Base-by-base conservation (phyloP, 148 eudicot genomes). In the Bassia scoparia region DNA sequence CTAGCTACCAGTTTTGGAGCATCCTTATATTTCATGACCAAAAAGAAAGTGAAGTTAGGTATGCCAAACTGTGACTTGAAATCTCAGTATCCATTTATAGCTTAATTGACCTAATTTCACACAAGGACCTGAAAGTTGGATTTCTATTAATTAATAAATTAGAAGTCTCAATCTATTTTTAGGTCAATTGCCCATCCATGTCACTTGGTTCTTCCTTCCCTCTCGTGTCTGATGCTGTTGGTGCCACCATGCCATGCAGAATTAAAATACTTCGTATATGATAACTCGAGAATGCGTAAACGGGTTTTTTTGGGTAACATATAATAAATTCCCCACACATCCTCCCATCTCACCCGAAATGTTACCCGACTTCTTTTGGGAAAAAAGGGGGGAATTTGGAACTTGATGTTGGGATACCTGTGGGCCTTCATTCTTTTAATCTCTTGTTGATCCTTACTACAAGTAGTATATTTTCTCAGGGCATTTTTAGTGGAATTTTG, bases 1-100 rank as follows among this genome's bases (percentile, higher is more conserved):
- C 83, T 95, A 68, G 97, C 99, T 67, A 82, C 90, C 49, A 90
- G 99, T 78, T 90, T 95, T 65, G 99, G 97, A 31, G 97, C 99
- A 68, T 88, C 99, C 64, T 85, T 95, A 43, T 95, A 90, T 81
- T 95, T 95, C 86, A 87, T 95, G 92, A 92, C 96, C 63, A 88
- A 82, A 72, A 88, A 85, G 82, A 95, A 90, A 66, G 89, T 95
- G 46, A 92, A 88, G 77, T 81, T 95, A 80, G 99, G 99, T 88
- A 82, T 78, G 87, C 59, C 61, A 26, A 56, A 49, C 29, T 79
- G 69, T 48, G 30, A 31, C 69, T 74, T 62, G 35, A 79, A 33
- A 35, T 74, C 15, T 43, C 52, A 21, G 3, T 20, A 34, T 54
- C 54, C 77, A 15, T 54, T 63, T 3, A 37, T 69, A 7, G 37